Evolutionary conservation across 768 basidiomycete genomes (phyloP).

Genomic region (Amanita molliuscula): DNA sequence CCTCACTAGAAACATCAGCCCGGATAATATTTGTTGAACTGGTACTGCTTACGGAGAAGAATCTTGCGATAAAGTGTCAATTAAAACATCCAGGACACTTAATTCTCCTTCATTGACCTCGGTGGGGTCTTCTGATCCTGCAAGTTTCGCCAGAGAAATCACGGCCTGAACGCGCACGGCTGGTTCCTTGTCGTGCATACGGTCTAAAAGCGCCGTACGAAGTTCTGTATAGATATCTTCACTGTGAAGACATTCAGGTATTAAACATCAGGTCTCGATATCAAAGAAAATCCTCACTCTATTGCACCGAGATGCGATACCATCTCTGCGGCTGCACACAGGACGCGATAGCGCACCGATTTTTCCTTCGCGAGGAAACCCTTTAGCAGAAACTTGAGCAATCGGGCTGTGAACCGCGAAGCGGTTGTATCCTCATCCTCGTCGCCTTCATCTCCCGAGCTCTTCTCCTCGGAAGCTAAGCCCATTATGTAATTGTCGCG

Average conservation of each 20-base stretch:
- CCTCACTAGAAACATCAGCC: slow-evolving; percentile 45
- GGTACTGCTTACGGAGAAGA: slow-evolving; percentile 52
- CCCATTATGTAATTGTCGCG: neutral
- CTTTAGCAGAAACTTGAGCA: slow-evolving; percentile 58
- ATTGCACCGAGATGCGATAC: slow-evolving; percentile 74
- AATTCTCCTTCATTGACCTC: slow-evolving; percentile 42
- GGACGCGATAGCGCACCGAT: slow-evolving; percentile 67
- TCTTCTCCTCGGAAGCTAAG: slow-evolving; percentile 29
- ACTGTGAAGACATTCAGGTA: slow-evolving; percentile 26
- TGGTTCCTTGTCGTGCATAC: slow-evolving; percentile 72
- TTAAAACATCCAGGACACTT: slow-evolving; percentile 47
- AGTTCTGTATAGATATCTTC: slow-evolving; percentile 65
- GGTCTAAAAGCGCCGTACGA: slow-evolving; percentile 53
- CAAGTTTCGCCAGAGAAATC: slow-evolving; percentile 69
- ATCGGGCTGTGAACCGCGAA: slow-evolving; percentile 53
- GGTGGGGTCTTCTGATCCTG: slow-evolving; percentile 52
- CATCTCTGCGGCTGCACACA: slow-evolving; percentile 72
- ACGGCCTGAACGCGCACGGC: slow-evolving; percentile 72
- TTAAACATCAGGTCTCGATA: neutral
- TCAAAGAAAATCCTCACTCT: slow-evolving; percentile 41
- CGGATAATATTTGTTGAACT: neutral
- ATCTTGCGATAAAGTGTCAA: slow-evolving; percentile 62
- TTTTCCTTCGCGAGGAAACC: slow-evolving; percentile 88
- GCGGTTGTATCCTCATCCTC: slow-evolving; percentile 54
- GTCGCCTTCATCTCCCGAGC: slow-evolving; percentile 23